These are phyloP conservation scores for Gremmenia infestans DNA, from an alignment of 2,329 filamentous ascomycete genomes.

Conservation along the genomic window DNA sequence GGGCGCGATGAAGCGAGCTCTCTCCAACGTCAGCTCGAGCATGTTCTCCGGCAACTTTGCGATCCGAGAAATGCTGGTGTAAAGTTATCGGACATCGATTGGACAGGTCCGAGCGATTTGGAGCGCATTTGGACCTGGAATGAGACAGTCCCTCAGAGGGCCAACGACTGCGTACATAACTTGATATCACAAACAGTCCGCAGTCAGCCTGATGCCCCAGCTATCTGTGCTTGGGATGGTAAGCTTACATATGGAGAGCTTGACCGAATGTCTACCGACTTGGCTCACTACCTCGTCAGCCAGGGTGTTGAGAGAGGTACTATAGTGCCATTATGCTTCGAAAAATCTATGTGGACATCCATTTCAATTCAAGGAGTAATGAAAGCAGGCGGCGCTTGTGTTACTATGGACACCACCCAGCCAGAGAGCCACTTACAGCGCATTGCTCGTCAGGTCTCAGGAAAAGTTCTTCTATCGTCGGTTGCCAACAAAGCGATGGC, in stretches of 20 bases:
- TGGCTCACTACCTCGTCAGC: neutral
- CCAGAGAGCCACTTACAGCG: conserved; percentile 21
- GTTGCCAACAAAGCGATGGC: too few relatives aligned
- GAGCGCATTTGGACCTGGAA: too few relatives aligned
- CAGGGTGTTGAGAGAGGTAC: conserved; percentile 32
- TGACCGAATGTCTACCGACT: conserved; percentile 8
- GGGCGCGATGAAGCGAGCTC: too few relatives aligned
- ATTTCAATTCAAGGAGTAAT: conserved; percentile 39
- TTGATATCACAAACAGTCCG: neutral
- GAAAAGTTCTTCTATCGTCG: too few relatives aligned
- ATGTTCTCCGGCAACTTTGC: too few relatives aligned
- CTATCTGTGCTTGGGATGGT: neutral
- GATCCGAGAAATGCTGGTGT: too few relatives aligned
- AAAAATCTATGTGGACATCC: conserved; percentile 39
- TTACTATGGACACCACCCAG: conserved; percentile 24
- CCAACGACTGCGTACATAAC: neutral
- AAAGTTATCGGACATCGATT: too few relatives aligned
- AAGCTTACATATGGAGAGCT: conserved; percentile 10
- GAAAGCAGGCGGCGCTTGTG: conserved; percentile 31
- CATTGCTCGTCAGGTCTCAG: conserved; percentile 20
- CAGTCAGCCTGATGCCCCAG: neutral
- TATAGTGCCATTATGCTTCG: neutral
- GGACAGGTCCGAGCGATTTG: too few relatives aligned
- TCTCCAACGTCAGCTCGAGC: too few relatives aligned
- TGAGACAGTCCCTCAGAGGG: neutral